Percentiles rank a stretch among this genome's conserved stretches.
phyloP scores from a whole-genome alignment of 208 protist species.

The Porcisia deanei region DNA sequence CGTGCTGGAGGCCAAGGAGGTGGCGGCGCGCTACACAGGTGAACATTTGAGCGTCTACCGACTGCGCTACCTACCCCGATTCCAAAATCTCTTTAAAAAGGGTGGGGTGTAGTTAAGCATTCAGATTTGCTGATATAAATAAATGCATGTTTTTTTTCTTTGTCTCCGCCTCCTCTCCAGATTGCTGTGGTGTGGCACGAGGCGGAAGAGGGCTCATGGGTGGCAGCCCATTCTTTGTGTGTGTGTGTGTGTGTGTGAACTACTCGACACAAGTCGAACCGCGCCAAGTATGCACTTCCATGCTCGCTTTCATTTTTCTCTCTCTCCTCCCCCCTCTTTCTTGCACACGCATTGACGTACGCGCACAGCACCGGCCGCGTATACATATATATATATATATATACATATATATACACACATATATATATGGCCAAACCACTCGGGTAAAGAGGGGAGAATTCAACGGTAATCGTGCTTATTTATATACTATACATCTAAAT shows the following conservation, averaged over 20 bases:
- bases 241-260: not conserved
- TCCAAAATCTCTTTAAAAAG: not conserved
- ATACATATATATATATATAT: no score
- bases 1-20: conserved; percentile 35
- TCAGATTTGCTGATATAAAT: not conserved
- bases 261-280: not conserved
- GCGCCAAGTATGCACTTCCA: not conserved
- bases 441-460: no score
- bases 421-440: no score
- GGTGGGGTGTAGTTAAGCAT: no score
- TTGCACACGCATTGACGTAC: not conserved
- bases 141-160: not conserved
- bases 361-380: not conserved
- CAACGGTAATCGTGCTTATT: no score
- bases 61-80: conserved; percentile 19
- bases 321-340: not conserved
- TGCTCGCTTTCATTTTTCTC: not conserved
- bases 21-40: conserved; percentile 80
- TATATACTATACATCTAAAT: not conserved
- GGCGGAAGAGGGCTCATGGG: not conserved
- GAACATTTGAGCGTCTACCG: conserved; percentile 80
- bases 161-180: not conserved
- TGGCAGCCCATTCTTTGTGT: not conserved
- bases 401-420: no score
- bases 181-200: not conserved